A percentile compares a stretch with the other conserved stretches of the same genome.
Evolutionary conservation across 495 filamentous ascomycete genomes (phyloP).

Genomic region (Schizothecium vesticola): DNA sequence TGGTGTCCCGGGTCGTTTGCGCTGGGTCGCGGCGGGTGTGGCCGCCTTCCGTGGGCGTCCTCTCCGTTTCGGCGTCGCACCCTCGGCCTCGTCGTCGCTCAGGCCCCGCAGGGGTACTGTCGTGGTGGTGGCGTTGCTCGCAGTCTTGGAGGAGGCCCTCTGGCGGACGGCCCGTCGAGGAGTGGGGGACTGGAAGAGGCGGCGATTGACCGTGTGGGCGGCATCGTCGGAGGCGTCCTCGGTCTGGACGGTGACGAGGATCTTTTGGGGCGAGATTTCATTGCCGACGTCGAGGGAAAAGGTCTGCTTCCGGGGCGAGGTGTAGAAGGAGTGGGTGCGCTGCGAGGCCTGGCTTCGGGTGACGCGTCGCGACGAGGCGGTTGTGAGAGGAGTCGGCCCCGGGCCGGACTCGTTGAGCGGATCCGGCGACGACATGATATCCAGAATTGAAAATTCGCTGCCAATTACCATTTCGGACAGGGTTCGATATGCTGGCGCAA

Average conservation of each 20-base stretch:
- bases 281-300: conserved; percentile 51
- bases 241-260: conserved; percentile 50
- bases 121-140: conserved; percentile 34
- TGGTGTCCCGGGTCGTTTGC: conserved; percentile 42
- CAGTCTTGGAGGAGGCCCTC: conserved; percentile 12
- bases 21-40: conserved; percentile 35
- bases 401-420: conserved; percentile 37
- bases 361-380: conserved; percentile 22
- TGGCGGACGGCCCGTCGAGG: conserved; percentile 23
- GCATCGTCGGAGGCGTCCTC: conserved; percentile 24
- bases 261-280: conserved; percentile 43
- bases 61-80: conserved; percentile 35
- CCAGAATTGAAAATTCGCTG: conserved; percentile 28
- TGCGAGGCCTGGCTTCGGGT: conserved; percentile 26
- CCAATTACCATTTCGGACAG: conserved; percentile 16
- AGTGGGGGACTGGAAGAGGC: conserved; percentile 36
- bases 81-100: conserved; percentile 36
- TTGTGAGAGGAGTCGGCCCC: conserved; percentile 12
- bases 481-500: not conserved
- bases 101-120: conserved; percentile 48
- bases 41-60: conserved; percentile 35
- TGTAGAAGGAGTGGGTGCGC: conserved; percentile 25
- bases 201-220: conserved; percentile 30
- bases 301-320: conserved; percentile 47
- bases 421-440: conserved; percentile 44